Evolutionary conservation across 2,329 filamentous ascomycete species (phyloP), one percentile per base, ranked within the genome.

Genomic region (Decorospora gaudefroyi): DNA sequence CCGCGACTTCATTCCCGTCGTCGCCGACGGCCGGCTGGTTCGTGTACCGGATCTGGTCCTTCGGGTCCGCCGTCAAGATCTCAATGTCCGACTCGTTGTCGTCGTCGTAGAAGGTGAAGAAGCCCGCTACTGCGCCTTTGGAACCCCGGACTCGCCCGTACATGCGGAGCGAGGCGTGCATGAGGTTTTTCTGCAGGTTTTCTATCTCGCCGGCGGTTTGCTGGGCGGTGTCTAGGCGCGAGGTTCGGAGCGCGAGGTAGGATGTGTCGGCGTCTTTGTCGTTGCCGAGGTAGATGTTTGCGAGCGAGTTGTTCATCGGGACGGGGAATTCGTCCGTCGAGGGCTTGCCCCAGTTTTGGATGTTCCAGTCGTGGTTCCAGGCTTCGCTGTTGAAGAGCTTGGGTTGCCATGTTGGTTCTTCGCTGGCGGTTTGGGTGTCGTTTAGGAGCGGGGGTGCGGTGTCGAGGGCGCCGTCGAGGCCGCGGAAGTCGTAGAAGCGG

Each of bases 11-110:
- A 23, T 75, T 67, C 19, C 75, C 76, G 7, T 70, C 62, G 9
- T 69, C 67, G 43, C 70, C 74, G 42, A 78, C 76, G 0, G 78
- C 72, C 0, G 81, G 81, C 61, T 85, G 81, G 60, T 85, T 85
- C 10, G 81, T 84, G 66, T 81, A 84, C 48, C 72, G 73, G 4
- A 78, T 70, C 3, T 67, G 70, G 42, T 68, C 62, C 1, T 59
- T 64, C 1, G 74, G 69, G 39, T 79, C 77, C 4, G 67, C 60
- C 1, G 77, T 80, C 8, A 79, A 62, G 46, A 80, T 77, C 61
- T 80, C 78, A 47, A 80, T 75, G 49, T 80, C 78, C 0, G 74
- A 75, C 55, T 80, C 78, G 52, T 75, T 75, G 19, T 52, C 64
- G 34, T 72, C 67, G 27, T 75, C 69, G 45, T 65, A 68, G 48